These are phyloP conservation scores for Flammula alnicola DNA, from an alignment of 1,284 basidiomycete species.

Conservation along the genomic window DNA sequence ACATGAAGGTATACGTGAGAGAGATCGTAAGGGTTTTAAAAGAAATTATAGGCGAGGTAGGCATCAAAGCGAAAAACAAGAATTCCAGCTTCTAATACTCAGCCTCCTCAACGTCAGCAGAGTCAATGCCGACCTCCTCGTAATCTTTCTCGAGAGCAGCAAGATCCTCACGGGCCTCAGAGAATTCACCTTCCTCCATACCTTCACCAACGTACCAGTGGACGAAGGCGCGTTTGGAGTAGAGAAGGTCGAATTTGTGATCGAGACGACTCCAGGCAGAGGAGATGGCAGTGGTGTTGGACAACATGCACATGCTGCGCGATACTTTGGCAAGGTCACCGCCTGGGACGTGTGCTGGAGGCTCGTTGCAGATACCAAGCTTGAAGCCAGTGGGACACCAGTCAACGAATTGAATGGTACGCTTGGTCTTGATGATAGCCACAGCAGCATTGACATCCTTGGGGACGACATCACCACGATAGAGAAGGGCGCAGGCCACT, in stretches of 20 bases:
- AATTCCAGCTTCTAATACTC: conserved; percentile 31
- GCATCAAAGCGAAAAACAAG: conserved; percentile 21
- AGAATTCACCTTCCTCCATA: conserved; percentile 99
- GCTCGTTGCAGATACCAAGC: conserved; percentile 97
- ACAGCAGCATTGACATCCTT: conserved; percentile 97
- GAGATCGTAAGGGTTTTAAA: conserved; percentile 27
- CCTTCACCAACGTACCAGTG: conserved; percentile 99
- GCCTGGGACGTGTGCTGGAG: conserved; percentile 88
- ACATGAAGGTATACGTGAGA: conserved; percentile 39
- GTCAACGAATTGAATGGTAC: conserved; percentile 96
- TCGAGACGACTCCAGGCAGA: conserved; percentile 93
- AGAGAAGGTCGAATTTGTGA: conserved; percentile 98
- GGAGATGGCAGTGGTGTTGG: conserved; percentile 93
- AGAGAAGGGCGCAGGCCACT: conserved; percentile 90
- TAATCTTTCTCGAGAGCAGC: conserved; percentile 98
- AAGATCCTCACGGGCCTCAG: conserved; percentile 96
- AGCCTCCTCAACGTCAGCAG: conserved; percentile 78
- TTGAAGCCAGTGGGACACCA: conserved; percentile 99
- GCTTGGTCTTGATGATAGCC: conserved; percentile 94
- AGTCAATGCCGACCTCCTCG: conserved; percentile 94
- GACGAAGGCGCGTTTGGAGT: conserved; percentile 96
- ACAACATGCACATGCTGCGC: conserved; percentile 97
- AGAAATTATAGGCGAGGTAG: conserved; percentile 30
- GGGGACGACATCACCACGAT: conserved; percentile 97
- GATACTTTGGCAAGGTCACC: conserved; percentile 95